phyloP scores from a whole-genome alignment of 2,329 filamentous ascomycete genomes.

The Fusarium albidum region DNA sequence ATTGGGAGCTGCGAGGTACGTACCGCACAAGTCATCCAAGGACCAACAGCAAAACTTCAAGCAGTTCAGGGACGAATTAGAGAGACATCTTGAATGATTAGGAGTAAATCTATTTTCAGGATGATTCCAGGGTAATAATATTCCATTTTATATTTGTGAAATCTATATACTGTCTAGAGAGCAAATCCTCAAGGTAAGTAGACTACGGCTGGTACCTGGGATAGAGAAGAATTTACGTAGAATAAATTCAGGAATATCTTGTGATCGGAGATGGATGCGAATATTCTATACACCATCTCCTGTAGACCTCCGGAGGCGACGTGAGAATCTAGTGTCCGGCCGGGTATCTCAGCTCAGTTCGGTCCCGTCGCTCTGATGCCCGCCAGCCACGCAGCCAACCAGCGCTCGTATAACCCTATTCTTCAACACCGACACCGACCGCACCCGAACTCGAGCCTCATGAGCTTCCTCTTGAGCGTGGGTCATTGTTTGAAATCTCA shows the following conservation, averaged over 20 bases:
- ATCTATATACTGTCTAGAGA: no score
- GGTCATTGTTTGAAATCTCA: no score
- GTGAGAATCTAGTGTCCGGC: neutral
- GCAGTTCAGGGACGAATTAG: no score
- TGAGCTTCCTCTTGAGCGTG: no score
- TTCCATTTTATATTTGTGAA: no score
- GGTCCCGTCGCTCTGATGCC: constrained; percentile 8
- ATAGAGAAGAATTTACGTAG: no score
- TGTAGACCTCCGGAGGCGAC: neutral
- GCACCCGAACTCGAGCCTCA: neutral
- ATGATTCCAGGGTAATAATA: no score
- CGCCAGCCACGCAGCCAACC: constrained; percentile 1
- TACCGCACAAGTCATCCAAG: neutral
- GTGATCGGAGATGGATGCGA: neutral
- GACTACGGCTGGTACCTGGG: no score
- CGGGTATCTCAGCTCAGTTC: neutral
- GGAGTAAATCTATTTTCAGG: no score
- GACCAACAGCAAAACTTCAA: no score
- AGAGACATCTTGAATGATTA: no score
- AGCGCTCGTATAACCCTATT: neutral
- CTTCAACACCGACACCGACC: constrained; percentile 7
- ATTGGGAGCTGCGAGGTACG: constrained; percentile 16
- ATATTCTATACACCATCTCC: neutral
- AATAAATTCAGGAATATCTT: neutral
- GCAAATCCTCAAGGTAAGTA: no score